Evolutionary conservation across 1,284 basidiomycete species (phyloP), one percentile per base, ranked within the genome.

Genomic region (Phylloboletellus chloephorus): DNA sequence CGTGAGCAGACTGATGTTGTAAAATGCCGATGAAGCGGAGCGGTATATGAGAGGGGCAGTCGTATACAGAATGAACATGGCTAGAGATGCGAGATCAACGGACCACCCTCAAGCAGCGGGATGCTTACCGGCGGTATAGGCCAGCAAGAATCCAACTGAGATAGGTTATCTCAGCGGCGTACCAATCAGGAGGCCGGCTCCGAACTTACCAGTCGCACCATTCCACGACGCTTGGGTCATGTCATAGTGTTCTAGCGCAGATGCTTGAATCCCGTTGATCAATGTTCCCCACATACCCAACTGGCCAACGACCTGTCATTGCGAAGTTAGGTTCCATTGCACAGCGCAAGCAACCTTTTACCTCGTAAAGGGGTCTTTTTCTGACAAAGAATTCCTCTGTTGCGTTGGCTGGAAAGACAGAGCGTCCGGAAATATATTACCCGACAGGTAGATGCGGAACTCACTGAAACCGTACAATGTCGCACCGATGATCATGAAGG

Each of bases 301-400:
- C 60, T 88, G 85, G 5, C 88, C 88, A 15, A 91, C 79, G 41
- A 90, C 86, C 73, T 74, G 31, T 13, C 11, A 29, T 41, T 6
- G 20, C 23, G 39, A 35, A 22, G 21, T 41, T 29, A 25, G 15
- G 22, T 21, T 24, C 15, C 28, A 34, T 29, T 10, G 24, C 32
- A 39, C 8, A 34, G n/a, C 1, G 24, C 22, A 17, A 52, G 46
- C 8, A 31, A 9, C 17, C 13, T 44, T 43, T 29, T 16, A 72
- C 72, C 63, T 91, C 88, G 56, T 90, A 92, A 23, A 92, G 66
- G 6, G 88, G 89, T 8, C 79, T 71, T 47, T 67, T 76, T 44
- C 89, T 74, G 13, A 92, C 89, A 49, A 92, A 79, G 60, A 84
- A 86, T 57, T 92, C 88, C 58, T 91, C 88, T 1, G 87, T 86